phyloP scores from a whole-genome alignment of 2,329 filamentous ascomycete genomes.

The Pezicula radicicola region DNA sequence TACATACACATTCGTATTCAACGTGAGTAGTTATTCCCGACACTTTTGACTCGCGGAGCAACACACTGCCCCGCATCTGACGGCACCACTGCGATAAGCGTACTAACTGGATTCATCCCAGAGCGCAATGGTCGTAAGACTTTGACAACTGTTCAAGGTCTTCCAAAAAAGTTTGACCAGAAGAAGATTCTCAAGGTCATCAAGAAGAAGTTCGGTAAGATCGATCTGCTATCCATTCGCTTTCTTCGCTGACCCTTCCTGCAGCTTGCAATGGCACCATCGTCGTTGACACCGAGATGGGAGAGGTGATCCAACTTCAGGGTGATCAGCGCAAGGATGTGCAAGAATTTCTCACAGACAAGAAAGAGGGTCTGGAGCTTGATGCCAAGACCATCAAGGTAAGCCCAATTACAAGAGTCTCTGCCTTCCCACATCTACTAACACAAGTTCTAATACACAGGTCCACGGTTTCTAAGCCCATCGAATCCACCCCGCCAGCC shows the following conservation, averaged over 20 bases:
- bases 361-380: slow-evolving; percentile 90
- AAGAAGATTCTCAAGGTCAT: slow-evolving; percentile 99
- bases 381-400: slow-evolving; percentile 98
- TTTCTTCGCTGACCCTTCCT: slow-evolving; percentile 16
- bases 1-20: slow-evolving; percentile 99
- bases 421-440: slow-evolving; percentile 4
- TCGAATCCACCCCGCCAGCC: slow-evolving; percentile 32
- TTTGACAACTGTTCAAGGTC: slow-evolving; percentile 98
- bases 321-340: slow-evolving; percentile 99
- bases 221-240: neutral
- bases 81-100: slow-evolving; percentile 16
- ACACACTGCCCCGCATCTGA: slow-evolving; percentile 8
- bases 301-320: slow-evolving; percentile 99
- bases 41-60: neutral
- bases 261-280: slow-evolving; percentile 99
- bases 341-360: slow-evolving; percentile 94
- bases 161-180: slow-evolving; percentile 98
- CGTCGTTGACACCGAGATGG: slow-evolving; percentile 93
- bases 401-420: slow-evolving; percentile 12
- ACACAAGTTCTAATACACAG: slow-evolving; percentile 27
- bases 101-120: slow-evolving; percentile 46
- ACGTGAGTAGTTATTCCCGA: slow-evolving; percentile 59
- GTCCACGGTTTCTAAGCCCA: slow-evolving; percentile 61
- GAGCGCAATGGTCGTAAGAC: slow-evolving; percentile 99
- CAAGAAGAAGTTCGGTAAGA: slow-evolving; percentile 96